Base-by-base conservation (phyloP, 164 flowering plant species). In the Liquidambar formosana region DNA sequence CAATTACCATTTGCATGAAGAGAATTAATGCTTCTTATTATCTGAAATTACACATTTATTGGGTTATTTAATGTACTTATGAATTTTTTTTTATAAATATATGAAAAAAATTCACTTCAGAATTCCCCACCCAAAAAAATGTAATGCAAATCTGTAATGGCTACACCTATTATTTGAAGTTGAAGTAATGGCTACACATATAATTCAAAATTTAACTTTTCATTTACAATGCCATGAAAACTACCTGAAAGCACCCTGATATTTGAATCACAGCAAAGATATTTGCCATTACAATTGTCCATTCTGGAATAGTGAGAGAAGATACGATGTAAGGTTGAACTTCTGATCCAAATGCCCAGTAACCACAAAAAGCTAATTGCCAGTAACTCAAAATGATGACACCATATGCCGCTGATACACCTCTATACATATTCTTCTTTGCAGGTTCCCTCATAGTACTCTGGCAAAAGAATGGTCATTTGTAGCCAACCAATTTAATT, bases 291-390 rank as follows among this genome's bases (percentile, higher is more conserved):
- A 83, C 77, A 60, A 81, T 72, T 23, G 89, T 76, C 91, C 91
- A 87, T 65, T 75, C 43, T 56, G 91, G 89, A 63, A 45, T 66
- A 14, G 75, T 76, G 49, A 87, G 81, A 44, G 91, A 87, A 57
- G 88, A 48, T 49, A 85, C 65, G 26, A 87, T 81, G 70, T 73
- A 85, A 53, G 91, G 86, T 57, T 82, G 80, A 48, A 85, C 89
- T 46, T 71, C 66, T 65, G 89, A 77, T 25, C 91, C 91, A 70
- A 85, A 87, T 46, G 88, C 91, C 91, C 91, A 87, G 73, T 77
- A 87, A 52, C 89, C 88, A 62, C 49, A 69, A 63, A 83, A 85
- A 57, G 91, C 91, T 68, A 85, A 52, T 69, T 71, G 86, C 91
- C 91, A 85, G 75, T 87, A 87, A 19, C 60, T 79, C 66, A 76